Evolutionary conservation across 805 yeast genomes (phyloP), one percentile per base, ranked within the genome.

Genomic region (Ascoidea tarda): DNA sequence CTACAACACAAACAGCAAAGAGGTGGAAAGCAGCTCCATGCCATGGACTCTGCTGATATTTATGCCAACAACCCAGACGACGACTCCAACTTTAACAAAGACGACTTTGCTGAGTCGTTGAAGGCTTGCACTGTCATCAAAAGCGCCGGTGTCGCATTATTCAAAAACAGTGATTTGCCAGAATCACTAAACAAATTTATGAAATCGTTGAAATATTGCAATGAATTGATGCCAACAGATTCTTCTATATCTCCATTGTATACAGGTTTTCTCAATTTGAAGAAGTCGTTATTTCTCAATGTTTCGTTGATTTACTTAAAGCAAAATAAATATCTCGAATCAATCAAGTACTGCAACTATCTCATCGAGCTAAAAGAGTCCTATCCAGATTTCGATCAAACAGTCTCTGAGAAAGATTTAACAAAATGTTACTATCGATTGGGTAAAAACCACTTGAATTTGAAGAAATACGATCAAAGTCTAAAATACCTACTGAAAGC

Each of bases 341-440:
- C 51, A 21, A 55, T 51, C 12, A 5, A 50, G n/a, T 32, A 47
- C 6, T 32, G 45, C 33, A 51, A 53, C 32, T 50, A 52, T 33
- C 54, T 45, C 32, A 12, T 21, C 33, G 32, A n/a, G 10, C 12
- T 1, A 12, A 42, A 32, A 5, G 49, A 28, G 1, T 44, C 31
- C 8, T 44, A 51, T 46, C 56, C 49, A 28, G 33, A 54, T 16
- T 51, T 58, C 33, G 61, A 60, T 45, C 60, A 58, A 28, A 5
- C 49, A 4, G 44, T 55, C 10, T 10, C 8, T 38, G 8, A 10
- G 14, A 38, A 38, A 38, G 44, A 38, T 38, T 38, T 38, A 38
- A 38, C 44, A 10, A 38, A 38, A 38, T 10, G 8, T 38, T 38
- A 38, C 44, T 38, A 38, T 38, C 8, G 44, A 38, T 14, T 38